These are phyloP conservation scores for Sporothrix variecibatus DNA, from an alignment of 2,329 filamentous ascomycete genomes.

Conservation along the genomic window DNA sequence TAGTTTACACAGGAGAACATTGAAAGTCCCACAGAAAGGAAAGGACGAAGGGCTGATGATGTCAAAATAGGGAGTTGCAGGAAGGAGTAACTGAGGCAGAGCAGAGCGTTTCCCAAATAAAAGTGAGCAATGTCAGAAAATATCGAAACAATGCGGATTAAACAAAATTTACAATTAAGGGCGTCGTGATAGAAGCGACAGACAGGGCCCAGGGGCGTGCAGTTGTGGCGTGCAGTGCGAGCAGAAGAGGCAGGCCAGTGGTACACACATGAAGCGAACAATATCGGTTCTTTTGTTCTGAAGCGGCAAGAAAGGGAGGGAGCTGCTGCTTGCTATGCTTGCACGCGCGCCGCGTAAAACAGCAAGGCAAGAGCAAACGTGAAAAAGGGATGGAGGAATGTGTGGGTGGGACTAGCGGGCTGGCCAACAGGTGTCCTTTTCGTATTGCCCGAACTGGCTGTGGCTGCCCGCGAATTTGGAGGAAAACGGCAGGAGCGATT, in stretches of 20 bases:
- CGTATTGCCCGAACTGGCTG: conserved; percentile 16
- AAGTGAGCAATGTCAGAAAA: neutral
- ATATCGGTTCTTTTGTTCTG: neutral
- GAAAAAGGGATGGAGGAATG: conserved; percentile 16
- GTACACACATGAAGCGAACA: neutral
- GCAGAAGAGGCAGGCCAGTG: neutral
- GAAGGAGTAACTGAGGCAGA: neutral
- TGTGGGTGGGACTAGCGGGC: neutral
- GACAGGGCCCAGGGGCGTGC: neutral
- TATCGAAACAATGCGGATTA: neutral
- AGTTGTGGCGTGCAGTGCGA: conserved; percentile 10
- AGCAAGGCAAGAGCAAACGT: conserved; percentile 6
- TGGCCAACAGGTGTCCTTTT: conserved; percentile 28
- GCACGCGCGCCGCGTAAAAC: conserved; percentile 23
- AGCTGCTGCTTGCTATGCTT: neutral
- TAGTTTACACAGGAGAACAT: conserved; percentile 18
- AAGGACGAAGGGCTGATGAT: conserved; percentile 8
- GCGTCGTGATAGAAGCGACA: conserved; percentile 13
- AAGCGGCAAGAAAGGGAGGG: neutral
- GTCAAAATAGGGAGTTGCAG: conserved; percentile 13
- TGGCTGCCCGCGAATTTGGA: neutral
- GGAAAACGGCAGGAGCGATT: neutral
- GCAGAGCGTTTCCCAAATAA: neutral
- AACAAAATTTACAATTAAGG: neutral
- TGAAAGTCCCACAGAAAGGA: conserved; percentile 13